phyloP scores from a whole-genome alignment of 106 monocot genomes.

The Xerophyta viscosa region DNA sequence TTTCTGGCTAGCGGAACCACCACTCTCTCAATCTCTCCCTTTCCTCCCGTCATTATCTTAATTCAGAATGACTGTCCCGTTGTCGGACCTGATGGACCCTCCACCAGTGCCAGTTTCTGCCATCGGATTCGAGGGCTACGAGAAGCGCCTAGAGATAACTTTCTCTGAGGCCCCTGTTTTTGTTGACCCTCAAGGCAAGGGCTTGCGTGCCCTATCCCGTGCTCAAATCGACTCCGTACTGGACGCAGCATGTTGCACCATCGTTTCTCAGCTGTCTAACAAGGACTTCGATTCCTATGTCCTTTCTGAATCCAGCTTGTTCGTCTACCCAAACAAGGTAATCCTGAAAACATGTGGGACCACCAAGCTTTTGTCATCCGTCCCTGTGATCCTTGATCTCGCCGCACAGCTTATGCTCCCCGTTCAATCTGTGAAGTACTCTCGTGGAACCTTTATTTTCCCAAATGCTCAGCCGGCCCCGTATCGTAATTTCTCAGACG shows the following conservation, averaged over 20 bases:
- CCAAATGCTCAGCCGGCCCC: constrained; percentile 77
- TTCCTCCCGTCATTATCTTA: background rate
- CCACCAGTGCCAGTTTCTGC: constrained; percentile 26
- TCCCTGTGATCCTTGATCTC: constrained; percentile 69
- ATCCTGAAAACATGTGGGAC: constrained; percentile 93
- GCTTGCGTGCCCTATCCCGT: constrained; percentile 61
- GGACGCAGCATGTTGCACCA: constrained; percentile 64
- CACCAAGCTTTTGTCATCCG: constrained; percentile 67
- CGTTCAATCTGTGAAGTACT: constrained; percentile 61
- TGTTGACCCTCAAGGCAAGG: constrained; percentile 41
- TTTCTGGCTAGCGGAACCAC: constrained; percentile 48
- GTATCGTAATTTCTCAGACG: constrained; percentile 77
- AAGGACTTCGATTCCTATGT: constrained; percentile 85
- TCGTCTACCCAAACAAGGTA: constrained; percentile 69
- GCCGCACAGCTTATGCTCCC: constrained; percentile 35
- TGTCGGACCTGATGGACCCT: constrained; percentile 9
- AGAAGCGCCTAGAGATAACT: constrained; percentile 84
- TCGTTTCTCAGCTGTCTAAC: constrained; percentile 78
- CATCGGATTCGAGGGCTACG: constrained; percentile 95
- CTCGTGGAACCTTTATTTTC: constrained; percentile 77
- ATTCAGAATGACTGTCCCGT: constrained; percentile 24
- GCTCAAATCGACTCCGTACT: constrained; percentile 68
- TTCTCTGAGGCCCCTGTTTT: constrained; percentile 59
- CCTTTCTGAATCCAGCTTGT: constrained; percentile 95
- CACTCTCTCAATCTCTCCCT: constrained; percentile 8